These are phyloP conservation scores for Trichoderma breve DNA, from an alignment of 2,329 filamentous ascomycete genomes.

Conservation along the genomic window DNA sequence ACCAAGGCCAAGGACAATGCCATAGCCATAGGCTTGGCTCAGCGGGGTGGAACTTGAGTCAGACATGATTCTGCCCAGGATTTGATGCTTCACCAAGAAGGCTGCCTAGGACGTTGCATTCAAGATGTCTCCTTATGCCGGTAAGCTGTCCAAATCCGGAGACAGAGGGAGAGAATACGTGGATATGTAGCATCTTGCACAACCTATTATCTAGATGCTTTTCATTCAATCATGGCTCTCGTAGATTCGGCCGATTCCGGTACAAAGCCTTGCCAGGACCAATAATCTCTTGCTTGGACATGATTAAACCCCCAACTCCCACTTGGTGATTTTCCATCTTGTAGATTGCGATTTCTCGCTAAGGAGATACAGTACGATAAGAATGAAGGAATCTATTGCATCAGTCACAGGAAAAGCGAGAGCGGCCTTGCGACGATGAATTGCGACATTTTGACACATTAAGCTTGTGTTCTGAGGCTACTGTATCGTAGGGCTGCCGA, in stretches of 20 bases:
- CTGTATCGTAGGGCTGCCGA: conserved; percentile 3
- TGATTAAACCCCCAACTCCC: background rate
- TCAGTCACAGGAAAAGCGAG: background rate
- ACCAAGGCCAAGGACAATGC: conserved; percentile 71
- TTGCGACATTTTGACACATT: background rate
- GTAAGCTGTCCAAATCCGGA: background rate
- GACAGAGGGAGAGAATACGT: background rate
- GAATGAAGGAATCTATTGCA: background rate
- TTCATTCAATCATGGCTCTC: background rate
- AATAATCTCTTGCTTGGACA: background rate
- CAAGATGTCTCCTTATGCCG: background rate
- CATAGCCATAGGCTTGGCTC: conserved; percentile 69
- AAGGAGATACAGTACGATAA: background rate
- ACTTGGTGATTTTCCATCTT: background rate
- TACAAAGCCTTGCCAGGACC: background rate
- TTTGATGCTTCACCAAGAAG: background rate
- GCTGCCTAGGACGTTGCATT: background rate
- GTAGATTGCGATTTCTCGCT: background rate
- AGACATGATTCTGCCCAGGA: conserved; percentile 5
- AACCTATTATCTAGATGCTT: background rate
- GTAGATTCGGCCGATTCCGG: background rate
- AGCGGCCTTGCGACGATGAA: background rate
- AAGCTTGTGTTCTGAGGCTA: background rate
- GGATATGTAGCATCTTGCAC: background rate
- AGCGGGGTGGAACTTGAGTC: conserved; percentile 36